Evolutionary conservation across 805 yeast genomes (phyloP).

Genomic region (Myxozyma melibiosi): DNA sequence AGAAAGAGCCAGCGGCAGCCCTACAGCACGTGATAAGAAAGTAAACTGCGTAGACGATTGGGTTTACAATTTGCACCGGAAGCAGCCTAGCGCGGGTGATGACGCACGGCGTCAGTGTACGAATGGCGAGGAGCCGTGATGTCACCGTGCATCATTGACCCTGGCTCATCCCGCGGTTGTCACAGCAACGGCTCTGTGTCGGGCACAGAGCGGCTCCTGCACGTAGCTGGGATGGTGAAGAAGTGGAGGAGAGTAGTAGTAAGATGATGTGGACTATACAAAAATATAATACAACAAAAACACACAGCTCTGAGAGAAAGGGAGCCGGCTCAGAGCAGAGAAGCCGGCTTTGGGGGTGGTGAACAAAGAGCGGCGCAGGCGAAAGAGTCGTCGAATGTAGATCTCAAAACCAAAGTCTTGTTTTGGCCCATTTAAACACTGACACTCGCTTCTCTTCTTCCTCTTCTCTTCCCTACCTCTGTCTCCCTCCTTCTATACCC

Average conservation of each 20-base stretch:
- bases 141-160: not conserved
- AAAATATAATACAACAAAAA: too few species aligned
- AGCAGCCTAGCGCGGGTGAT: conserved; percentile 2
- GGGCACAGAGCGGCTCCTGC: too few species aligned
- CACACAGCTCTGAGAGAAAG: too few species aligned
- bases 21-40: not conserved
- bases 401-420: too few species aligned
- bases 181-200: not conserved
- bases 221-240: too few species aligned
- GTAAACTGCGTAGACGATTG: not conserved
- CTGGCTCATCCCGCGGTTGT: not conserved
- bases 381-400: too few species aligned
- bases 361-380: too few species aligned
- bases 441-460: not conserved
- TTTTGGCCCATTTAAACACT: not conserved
- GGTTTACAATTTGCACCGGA: not conserved
- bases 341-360: too few species aligned
- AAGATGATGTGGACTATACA: too few species aligned
- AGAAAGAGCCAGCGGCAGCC: not conserved
- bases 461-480: not conserved
- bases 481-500: not conserved
- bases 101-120: conserved; percentile 6
- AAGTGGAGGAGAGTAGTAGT: too few species aligned
- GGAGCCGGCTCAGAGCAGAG: too few species aligned
- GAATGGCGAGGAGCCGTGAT: not conserved